A percentile compares a stretch with the other conserved stretches of the same genome.
phyloP scores from a whole-genome alignment of 768 basidiomycete species.

The Rhodotorula kratochvilovae region DNA sequence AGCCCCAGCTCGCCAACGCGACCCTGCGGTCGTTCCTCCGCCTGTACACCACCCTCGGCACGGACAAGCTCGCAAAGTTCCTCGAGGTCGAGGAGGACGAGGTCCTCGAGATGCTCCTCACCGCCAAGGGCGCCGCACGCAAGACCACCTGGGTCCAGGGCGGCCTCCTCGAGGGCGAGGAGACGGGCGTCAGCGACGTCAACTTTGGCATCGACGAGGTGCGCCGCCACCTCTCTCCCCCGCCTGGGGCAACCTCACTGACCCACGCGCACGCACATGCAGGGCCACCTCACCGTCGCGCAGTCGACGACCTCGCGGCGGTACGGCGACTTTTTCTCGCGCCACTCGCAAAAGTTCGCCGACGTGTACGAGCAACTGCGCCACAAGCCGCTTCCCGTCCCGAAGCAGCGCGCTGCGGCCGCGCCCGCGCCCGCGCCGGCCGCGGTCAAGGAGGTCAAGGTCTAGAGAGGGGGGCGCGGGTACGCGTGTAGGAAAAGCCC shows the following conservation, averaged over 20 bases:
- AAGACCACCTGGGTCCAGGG: slow-evolving; percentile 60
- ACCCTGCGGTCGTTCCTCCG: slow-evolving; percentile 88
- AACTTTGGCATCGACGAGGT: slow-evolving; percentile 95
- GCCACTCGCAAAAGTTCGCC: slow-evolving; percentile 46
- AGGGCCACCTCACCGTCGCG: slow-evolving; percentile 96
- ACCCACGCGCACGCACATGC: not conserved
- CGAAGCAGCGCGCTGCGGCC: slow-evolving; percentile 17
- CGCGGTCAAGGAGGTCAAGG: not conserved
- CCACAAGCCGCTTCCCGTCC: slow-evolving; percentile 36
- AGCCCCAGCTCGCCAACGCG: slow-evolving; percentile 68
- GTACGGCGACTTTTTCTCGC: slow-evolving; percentile 96
- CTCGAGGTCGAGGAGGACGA: slow-evolving; percentile 76
- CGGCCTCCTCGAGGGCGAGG: slow-evolving; percentile 71
- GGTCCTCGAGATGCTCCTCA: slow-evolving; percentile 94
- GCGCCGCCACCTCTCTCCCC: no score
- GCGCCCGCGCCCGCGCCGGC: not conserved
- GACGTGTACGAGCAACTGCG: slow-evolving; percentile 30
- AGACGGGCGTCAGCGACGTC: slow-evolving; percentile 82
- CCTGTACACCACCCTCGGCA: slow-evolving; percentile 88
- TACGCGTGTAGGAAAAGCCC: no score
- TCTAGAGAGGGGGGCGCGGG: no score
- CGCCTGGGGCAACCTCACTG: not conserved
- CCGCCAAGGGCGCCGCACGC: slow-evolving; percentile 81
- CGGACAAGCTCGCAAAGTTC: slow-evolving; percentile 86
- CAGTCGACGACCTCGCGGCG: slow-evolving; percentile 89